Evolutionary conservation across 106 monocot genomes (phyloP), one percentile per base, ranked within the genome.

Genomic region (Agapanthus africanus): DNA sequence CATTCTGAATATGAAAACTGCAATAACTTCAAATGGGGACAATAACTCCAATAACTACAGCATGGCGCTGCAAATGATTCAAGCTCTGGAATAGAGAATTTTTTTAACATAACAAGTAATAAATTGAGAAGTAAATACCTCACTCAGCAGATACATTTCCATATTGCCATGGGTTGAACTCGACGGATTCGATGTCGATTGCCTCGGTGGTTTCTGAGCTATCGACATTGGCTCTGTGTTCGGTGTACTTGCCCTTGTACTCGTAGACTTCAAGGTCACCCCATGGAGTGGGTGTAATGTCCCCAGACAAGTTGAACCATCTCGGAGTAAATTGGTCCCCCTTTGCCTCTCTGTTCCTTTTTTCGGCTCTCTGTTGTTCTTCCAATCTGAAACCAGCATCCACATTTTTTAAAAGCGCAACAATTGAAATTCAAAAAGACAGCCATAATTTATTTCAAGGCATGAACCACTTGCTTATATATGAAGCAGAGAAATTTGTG

Each of bases 351-450:
- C 88, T 68, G 15, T 59, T 70, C 68, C 70, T 75, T 68, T 88
- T 88, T 62, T 88, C 88, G 0, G 81, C 71, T 64, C 88, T 81
- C 42, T 84, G 84, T 46, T 54, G 68, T 69, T 88, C 88, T 73
- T 88, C 88, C 79, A 88, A 68, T 33, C 88, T 88, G 81, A 71
- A 82, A 69, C 14, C n/a, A n/a, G n/a, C n/a, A n/a, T n/a, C n/a
- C n/a, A n/a, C 21, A 71, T 10, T 7, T 4, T 7, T 49, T 10
- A 1, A 32, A 32, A 51, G 2, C 26, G 13, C 22, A 52, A 52
- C 16, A 14, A 52, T 33, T 5, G n/a, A 46, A 35, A 27, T 11
- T 28, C 13, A 47, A 31, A 46, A n/a, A n/a, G n/a, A n/a, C n/a
- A n/a, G n/a, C n/a, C n/a, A n/a, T n/a, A n/a, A n/a, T n/a, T n/a